A percentile compares a stretch with the other conserved stretches of the same genome.
Evolutionary conservation across 805 yeast genomes (phyloP).

Genomic region (Candida jianshihensis): DNA sequence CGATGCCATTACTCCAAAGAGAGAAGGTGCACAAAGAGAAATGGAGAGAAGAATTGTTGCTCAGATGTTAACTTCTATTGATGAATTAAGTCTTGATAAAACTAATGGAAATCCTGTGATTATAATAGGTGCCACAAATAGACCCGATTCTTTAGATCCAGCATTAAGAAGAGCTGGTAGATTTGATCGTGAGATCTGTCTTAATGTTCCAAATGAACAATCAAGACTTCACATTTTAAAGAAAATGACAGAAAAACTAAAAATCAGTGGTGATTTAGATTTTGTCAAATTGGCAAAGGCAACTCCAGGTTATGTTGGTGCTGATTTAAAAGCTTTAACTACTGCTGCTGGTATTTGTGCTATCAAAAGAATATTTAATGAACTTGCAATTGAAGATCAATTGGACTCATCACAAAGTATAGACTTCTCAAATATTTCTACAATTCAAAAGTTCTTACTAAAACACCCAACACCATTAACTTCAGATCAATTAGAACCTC

Average conservation of each 20-base stretch:
- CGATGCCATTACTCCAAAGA: slow-evolving; percentile 95
- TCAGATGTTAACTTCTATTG: slow-evolving; percentile 90
- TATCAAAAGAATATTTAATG: slow-evolving; percentile 80
- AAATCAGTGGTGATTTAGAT: slow-evolving; percentile 65
- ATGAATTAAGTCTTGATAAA: slow-evolving; percentile 79
- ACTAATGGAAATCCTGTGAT: slow-evolving; percentile 92
- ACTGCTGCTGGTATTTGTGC: slow-evolving; percentile 95
- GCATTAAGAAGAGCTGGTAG: slow-evolving; percentile 96
- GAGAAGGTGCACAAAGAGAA: slow-evolving; percentile 97
- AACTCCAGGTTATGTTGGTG: slow-evolving; percentile 98
- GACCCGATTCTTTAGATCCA: slow-evolving; percentile 93
- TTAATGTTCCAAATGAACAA: slow-evolving; percentile 88
- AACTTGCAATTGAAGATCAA: slow-evolving; percentile 23
- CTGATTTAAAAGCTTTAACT: slow-evolving; percentile 88
- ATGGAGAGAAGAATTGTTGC: slow-evolving; percentile 98
- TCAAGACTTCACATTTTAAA: slow-evolving; percentile 70
- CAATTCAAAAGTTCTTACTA: slow-evolving; percentile 64
- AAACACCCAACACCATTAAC: slow-evolving; percentile 78
- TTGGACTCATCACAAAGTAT: slow-evolving; percentile 29
- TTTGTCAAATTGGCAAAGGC: slow-evolving; percentile 71
- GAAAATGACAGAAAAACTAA: slow-evolving; percentile 63
- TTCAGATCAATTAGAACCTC: slow-evolving; percentile 63
- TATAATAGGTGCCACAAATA: slow-evolving; percentile 91
- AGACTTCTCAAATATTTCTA: slow-evolving; percentile 38
- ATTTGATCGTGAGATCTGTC: slow-evolving; percentile 89